These are phyloP conservation scores for Musa schizocarpa DNA, from an alignment of 176 grass and related monocot genomes.

Conservation along the genomic window DNA sequence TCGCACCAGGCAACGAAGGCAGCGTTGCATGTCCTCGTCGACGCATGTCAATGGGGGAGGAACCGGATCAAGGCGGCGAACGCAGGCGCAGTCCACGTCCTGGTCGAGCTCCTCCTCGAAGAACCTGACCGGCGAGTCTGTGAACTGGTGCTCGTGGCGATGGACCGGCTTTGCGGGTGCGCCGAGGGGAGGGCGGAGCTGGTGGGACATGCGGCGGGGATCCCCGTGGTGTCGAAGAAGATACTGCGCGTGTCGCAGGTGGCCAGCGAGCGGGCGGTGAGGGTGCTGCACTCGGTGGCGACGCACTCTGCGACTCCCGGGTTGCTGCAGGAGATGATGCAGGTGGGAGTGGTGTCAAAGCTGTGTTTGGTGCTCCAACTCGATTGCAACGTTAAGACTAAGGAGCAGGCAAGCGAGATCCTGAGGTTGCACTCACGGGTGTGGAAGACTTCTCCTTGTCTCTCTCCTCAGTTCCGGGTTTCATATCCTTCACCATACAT, in stretches of 20 bases:
- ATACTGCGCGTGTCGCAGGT: background rate
- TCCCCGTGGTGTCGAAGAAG: constrained; percentile 4
- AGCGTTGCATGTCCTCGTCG: background rate
- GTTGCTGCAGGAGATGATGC: constrained; percentile 11
- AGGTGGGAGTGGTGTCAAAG: constrained; percentile 13
- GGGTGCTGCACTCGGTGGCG: constrained; percentile 6
- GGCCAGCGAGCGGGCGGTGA: constrained; percentile 14
- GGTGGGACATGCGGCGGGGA: constrained; percentile 2
- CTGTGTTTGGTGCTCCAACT: constrained; percentile 11
- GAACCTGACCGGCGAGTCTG: background rate
- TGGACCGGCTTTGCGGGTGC: constrained; percentile 5
- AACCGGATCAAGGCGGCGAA: background rate
- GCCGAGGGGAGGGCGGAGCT: constrained; percentile 9
- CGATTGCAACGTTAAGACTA: background rate
- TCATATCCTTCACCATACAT: constrained; percentile 8
- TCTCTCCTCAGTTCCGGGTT: constrained; percentile 1
- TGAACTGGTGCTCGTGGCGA: constrained; percentile 4
- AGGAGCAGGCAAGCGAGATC: constrained; percentile 8
- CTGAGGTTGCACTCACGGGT: constrained; percentile 6
- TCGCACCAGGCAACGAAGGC: background rate
- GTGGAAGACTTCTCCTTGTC: constrained; percentile 5
- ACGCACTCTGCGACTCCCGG: background rate
- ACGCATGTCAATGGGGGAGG: background rate
- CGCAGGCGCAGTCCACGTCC: background rate
- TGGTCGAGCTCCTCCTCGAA: background rate